A percentile compares a stretch with the other conserved stretches of the same genome.
Conservation (phyloP, 2,329 filamentous ascomycete genomes). For the Nemania diffusa region DNA sequence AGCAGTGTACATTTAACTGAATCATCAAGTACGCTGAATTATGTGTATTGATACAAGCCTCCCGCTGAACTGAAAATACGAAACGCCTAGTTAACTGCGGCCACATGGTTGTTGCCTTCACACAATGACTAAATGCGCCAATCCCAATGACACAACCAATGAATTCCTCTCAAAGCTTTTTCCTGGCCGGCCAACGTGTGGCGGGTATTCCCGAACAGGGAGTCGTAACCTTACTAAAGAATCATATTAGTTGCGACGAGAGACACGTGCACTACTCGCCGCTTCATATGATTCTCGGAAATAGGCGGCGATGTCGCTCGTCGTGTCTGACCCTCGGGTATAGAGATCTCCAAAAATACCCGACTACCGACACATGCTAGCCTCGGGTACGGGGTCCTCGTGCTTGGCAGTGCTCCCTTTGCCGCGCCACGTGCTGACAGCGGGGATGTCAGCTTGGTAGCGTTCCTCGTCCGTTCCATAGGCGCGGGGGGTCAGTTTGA, state of each 20-base stretch:
- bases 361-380: constrained; percentile 30
- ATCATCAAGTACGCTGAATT: constrained; percentile 13
- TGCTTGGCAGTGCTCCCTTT: constrained; percentile 93
- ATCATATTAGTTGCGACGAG: not conserved
- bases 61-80: not conserved
- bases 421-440: constrained; percentile 94
- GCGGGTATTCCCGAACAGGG: not conserved
- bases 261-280: not conserved
- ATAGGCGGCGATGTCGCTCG: not conserved
- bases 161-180: not conserved
- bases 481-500: constrained; percentile 93
- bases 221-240: not conserved
- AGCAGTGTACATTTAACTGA: constrained; percentile 12
- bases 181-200: not conserved
- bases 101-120: not conserved
- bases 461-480: constrained; percentile 93
- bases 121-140: constrained; percentile 2
- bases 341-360: constrained; percentile 6
- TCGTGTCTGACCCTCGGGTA: not conserved
- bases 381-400: constrained; percentile 65
- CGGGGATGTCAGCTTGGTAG: constrained; percentile 90
- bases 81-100: not conserved
- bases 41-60: constrained; percentile 17
- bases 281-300: not conserved
- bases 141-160: not conserved